Base-by-base conservation (phyloP, 139 green algal genomes). In the Coelastrella sp. region DNA sequence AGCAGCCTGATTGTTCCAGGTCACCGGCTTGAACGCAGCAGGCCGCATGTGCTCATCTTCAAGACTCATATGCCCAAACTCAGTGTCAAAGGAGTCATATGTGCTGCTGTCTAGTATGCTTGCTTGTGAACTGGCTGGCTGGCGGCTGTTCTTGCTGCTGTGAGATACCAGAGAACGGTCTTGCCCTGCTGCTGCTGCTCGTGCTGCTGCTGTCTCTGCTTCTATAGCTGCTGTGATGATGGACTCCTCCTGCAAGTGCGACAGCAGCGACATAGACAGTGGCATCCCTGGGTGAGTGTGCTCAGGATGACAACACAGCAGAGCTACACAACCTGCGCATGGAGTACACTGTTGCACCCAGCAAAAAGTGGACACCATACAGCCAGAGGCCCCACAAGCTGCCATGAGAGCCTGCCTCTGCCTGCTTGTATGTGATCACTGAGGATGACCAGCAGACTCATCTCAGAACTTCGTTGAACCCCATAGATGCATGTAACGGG, bases 181-280 rank as follows among this genome's bases (percentile, higher is more conserved):
- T 56, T 54, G 75, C 59, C 73, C 86, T 47, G 76, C 87, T 75
- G 74, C 65, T 61, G 86, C 83, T 89, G 68, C 84, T 32, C 80
- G 54, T 59, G 87, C 87, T 54, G 87, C 87, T 17, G 76, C 88
- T 78, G 76, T 84, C 11, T 83, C 23, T 23, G 77, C 77, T 73
- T 82, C 88, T 20, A 91, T 86, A 5, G 74, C 82, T 14, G 83
- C 82, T 8, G 89, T 92, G 23, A 90, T 61, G 64, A 94, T 90
- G 57, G 90, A 89, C 82, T 94, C 90, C 47, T 93, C 90, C 90
- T 94, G 89, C 83, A 88, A 47, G 32, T 47, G 32, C 32, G 32
- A 47, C 32, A 47, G 32, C 32, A 47, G 32, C 32, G 32, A 47
- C 32, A 47, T 47, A 47, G 32, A 47, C 32, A 47, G 32, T 47